phyloP scores from a whole-genome alignment of 306 rosid genomes.

The Fagus crenata region DNA sequence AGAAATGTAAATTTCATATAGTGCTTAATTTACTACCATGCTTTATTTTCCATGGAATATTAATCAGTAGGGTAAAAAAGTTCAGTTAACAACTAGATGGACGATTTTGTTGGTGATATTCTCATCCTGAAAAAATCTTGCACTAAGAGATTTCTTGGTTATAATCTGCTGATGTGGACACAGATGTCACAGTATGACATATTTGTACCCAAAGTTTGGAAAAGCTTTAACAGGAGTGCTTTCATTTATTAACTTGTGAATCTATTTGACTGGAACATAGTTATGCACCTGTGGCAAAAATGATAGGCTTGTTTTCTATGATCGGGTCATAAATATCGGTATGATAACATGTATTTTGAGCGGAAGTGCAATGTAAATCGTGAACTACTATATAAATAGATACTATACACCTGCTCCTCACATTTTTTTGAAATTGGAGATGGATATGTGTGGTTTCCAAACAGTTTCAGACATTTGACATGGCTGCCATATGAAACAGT shows the following conservation, averaged over 20 bases:
- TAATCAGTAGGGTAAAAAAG: background rate
- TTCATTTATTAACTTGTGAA: background rate
- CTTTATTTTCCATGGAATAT: conserved; percentile 1
- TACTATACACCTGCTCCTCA: background rate
- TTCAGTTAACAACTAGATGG: background rate
- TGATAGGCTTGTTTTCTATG: background rate
- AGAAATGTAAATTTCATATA: conserved; percentile 9
- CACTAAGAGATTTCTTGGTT: background rate
- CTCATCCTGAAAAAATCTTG: background rate
- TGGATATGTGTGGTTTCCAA: background rate
- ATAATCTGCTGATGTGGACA: no score
- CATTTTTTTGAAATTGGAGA: background rate
- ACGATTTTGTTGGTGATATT: background rate
- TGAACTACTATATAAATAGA: background rate
- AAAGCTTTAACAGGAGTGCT: no score
- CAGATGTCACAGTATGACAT: background rate
- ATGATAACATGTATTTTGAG: background rate
- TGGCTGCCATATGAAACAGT: conserved; percentile 14
- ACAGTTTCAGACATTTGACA: background rate
- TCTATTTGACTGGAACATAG: background rate
- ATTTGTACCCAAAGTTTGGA: background rate
- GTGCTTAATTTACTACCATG: conserved; percentile 9
- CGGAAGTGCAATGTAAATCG: background rate
- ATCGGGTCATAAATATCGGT: background rate
- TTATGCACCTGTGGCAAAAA: background rate